phyloP scores from a whole-genome alignment of 768 basidiomycete genomes.

The Phaeolepiota aurea region DNA sequence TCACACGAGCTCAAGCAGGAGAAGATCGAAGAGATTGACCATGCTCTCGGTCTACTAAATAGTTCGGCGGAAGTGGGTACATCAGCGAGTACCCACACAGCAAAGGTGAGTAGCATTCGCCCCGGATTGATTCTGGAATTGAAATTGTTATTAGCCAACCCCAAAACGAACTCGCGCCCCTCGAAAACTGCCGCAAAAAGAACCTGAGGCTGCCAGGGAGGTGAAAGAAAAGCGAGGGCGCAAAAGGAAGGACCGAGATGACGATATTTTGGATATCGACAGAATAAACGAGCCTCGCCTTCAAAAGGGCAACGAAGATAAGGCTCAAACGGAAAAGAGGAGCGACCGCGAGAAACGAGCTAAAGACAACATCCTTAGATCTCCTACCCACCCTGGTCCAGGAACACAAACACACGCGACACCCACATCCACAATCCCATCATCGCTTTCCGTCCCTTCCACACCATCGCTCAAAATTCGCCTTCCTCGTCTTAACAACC shows the following conservation, averaged over 20 bases:
- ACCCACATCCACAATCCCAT: constrained; percentile 11
- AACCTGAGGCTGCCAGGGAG: constrained; percentile 15
- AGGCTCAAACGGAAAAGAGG: constrained; percentile 9
- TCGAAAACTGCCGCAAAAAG: constrained; percentile 21
- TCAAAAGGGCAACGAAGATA: background rate
- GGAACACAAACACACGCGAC: constrained; percentile 10
- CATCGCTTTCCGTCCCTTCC: constrained; percentile 18
- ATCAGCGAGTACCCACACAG: background rate
- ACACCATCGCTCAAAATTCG: constrained; percentile 50
- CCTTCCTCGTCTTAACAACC: constrained; percentile 35
- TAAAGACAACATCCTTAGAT: constrained; percentile 19
- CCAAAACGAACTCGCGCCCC: constrained; percentile 16
- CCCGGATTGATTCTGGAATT: background rate
- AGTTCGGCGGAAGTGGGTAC: background rate
- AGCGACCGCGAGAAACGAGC: constrained; percentile 16
- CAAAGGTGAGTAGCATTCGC: constrained; percentile 13
- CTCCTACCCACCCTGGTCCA: constrained; percentile 19
- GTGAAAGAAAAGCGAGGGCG: constrained; percentile 27
- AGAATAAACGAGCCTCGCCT: constrained; percentile 9
- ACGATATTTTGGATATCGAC: constrained; percentile 18
- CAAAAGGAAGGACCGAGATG: constrained; percentile 37
- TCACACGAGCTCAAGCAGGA: constrained; percentile 1
- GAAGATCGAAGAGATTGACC: constrained; percentile 30
- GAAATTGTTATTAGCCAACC: constrained; percentile 9
- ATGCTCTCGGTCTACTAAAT: constrained; percentile 2